Evolutionary conservation across 2,329 filamentous ascomycete genomes (phyloP).

Genomic region (Alternaria angustiovoidea): DNA sequence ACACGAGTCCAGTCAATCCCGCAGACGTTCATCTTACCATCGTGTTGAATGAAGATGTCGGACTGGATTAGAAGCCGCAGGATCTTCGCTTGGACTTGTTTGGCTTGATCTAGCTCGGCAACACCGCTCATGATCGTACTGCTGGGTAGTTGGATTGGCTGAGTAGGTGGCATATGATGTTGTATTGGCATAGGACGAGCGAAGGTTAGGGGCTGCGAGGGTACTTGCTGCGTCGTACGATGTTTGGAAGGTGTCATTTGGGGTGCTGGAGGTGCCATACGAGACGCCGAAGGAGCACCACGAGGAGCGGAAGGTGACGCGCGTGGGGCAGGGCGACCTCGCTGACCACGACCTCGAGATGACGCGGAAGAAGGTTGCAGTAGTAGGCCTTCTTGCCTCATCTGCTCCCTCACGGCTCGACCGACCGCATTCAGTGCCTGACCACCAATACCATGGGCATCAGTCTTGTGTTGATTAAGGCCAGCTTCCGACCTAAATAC

Average conservation of each 20-base stretch:
- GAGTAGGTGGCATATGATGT: not conserved
- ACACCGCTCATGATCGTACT: conserved; percentile 18
- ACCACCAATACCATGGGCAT: conserved; percentile 36
- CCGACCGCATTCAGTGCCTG: conserved; percentile 28
- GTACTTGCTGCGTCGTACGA: not conserved
- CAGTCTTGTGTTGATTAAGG: conserved; percentile 30
- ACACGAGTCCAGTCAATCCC: conserved; percentile 41
- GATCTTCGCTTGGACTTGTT: conserved; percentile 31
- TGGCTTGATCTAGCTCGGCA: conserved; percentile 39
- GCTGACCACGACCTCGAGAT: conserved; percentile 1
- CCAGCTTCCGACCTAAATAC: conserved; percentile 30
- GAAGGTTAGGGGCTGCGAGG: not conserved
- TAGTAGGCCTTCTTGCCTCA: conserved; percentile 22
- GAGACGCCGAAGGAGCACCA: not conserved
- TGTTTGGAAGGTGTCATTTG: not conserved
- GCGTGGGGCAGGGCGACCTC: not conserved
- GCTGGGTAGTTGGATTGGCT: not conserved
- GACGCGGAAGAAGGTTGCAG: conserved; percentile 7
- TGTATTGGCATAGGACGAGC: not conserved
- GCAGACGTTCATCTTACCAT: conserved; percentile 34
- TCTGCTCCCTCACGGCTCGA: conserved; percentile 26
- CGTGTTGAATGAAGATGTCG: conserved; percentile 37
- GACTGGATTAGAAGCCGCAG: conserved; percentile 39
- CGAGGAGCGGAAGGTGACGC: not conserved
- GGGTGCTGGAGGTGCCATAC: not conserved